Evolutionary conservation across 1,284 basidiomycete species (phyloP).

Genomic region (Blastosporella zonata): DNA sequence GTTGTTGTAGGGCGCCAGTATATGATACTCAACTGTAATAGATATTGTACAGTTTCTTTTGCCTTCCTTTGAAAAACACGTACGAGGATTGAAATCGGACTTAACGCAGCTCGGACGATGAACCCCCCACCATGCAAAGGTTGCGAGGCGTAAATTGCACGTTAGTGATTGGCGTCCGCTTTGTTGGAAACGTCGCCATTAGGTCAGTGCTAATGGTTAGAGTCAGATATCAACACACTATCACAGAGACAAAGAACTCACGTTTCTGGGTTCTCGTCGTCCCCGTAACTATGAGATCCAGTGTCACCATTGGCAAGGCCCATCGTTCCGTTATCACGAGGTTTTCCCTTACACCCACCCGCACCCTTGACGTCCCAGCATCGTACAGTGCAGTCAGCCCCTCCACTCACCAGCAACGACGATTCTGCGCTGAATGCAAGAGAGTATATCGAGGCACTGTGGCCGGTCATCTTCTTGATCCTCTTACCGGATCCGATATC

Average conservation of each 20-base stretch:
- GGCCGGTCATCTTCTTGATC: slow-evolving; percentile 97
- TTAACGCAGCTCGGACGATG: slow-evolving; percentile 54
- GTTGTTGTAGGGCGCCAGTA: background rate
- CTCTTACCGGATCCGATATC: slow-evolving; percentile 90
- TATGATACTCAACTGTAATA: slow-evolving; percentile 3
- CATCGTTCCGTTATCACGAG: slow-evolving; percentile 49
- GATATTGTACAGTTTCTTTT: background rate
- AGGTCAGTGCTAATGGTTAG: slow-evolving; percentile 69
- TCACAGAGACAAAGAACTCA: slow-evolving; percentile 33
- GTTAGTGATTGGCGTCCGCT: slow-evolving; percentile 89
- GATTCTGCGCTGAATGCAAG: slow-evolving; percentile 93
- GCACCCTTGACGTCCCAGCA: slow-evolving; percentile 94
- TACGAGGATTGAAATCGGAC: background rate
- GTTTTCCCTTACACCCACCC: slow-evolving; percentile 60
- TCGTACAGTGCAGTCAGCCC: slow-evolving; percentile 91
- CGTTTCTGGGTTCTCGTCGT: slow-evolving; percentile 65
- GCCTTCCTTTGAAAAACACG: background rate
- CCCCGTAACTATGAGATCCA: slow-evolving; percentile 35
- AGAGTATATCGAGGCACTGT: slow-evolving; percentile 85
- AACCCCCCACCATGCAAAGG: slow-evolving; percentile 87
- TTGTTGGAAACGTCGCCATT: slow-evolving; percentile 90
- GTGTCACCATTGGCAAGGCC: slow-evolving; percentile 31
- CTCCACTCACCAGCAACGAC: slow-evolving; percentile 83
- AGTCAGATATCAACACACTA: slow-evolving; percentile 5
- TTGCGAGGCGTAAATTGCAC: slow-evolving; percentile 95